A percentile compares a stretch with the other conserved stretches of the same genome.
phyloP scores from a whole-genome alignment of 2,329 filamentous ascomycete species.

The Exophiala lecanii-corni region DNA sequence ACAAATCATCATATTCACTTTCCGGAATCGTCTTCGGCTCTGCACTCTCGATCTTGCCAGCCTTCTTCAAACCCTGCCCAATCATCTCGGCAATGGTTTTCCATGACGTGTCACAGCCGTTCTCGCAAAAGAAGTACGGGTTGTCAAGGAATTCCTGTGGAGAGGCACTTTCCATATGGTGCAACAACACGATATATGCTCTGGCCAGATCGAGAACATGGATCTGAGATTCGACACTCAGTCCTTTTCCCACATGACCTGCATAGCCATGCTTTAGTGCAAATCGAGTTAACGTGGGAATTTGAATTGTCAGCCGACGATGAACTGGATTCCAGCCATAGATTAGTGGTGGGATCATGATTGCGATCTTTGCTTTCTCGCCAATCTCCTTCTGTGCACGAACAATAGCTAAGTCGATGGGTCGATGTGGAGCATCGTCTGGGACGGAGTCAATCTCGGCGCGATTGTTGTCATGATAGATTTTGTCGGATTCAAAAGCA shows the following conservation, averaged over 20 bases:
- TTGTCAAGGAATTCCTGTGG: constrained; percentile 35
- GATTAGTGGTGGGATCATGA: constrained; percentile 45
- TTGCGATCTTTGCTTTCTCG: constrained; percentile 40
- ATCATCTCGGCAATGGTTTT: constrained; percentile 36
- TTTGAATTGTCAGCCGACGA: constrained; percentile 42
- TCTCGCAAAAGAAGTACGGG: constrained; percentile 48
- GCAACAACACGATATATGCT: constrained; percentile 42
- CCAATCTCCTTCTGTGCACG: constrained; percentile 33
- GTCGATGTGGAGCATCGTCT: constrained; percentile 40
- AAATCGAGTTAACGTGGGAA: constrained; percentile 45
- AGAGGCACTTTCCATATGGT: constrained; percentile 32
- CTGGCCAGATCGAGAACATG: constrained; percentile 47
- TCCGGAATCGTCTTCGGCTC: constrained; percentile 34
- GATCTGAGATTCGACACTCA: constrained; percentile 38
- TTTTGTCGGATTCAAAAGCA: constrained; percentile 32
- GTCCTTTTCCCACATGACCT: constrained; percentile 41
- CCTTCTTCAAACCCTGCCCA: constrained; percentile 34
- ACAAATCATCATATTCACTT: constrained; percentile 39
- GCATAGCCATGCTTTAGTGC: constrained; percentile 46
- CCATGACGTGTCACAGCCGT: constrained; percentile 34
- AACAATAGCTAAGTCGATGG: constrained; percentile 43
- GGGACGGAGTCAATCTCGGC: constrained; percentile 38
- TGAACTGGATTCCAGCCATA: constrained; percentile 39
- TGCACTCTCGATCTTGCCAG: constrained; percentile 36
- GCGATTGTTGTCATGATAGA: constrained; percentile 40